Evolutionary conservation across 805 yeast species (phyloP), one percentile per base, ranked within the genome.

Genomic region (Kodamaea laetipori): DNA sequence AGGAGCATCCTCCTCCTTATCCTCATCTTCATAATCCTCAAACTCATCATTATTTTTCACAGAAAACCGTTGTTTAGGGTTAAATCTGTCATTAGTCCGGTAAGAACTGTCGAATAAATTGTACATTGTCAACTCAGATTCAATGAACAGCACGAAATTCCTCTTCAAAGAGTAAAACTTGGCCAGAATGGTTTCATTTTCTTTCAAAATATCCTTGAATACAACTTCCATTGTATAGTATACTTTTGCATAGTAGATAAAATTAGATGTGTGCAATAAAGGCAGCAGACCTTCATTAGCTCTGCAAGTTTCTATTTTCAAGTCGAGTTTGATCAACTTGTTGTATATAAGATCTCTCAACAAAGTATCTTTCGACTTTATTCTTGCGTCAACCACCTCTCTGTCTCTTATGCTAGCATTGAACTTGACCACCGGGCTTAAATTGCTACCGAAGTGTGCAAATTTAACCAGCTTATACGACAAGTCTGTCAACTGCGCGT

Each of bases 201-300:
- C 16, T 6, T 41, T 23, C 17, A 63, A 48, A 0, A 51, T 39
- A n/a, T 55, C 55, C 6, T 26, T 39, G 43, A 66, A 67, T 4
- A 49, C 45, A 1, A 38, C 27, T 11, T 62, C 64, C 4, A 69
- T 53, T 1, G 69, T 58, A 43, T 60, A 61, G 49, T 56, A 68
- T 15, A 69, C 52, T 39, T 67, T 66, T 13, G 73, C 66, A 46
- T 58, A 61, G 38, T 59, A 57, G 2, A 67, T 53, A 31, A 58
- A 58, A 17, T 46, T 42, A 2, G 68, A 57, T 2, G 71, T 59
- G 43, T 55, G 62, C 6, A 38, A 35, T 33, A 56, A 44, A 1
- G 63, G 54, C n/a, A 45, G 40, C 12, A 13, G 9, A 7, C 31
- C 24, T 13, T 17, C 21, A 2, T 34, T 34, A 5, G 46, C 25